Conservation (phyloP, 2,329 filamentous ascomycete species). For the Trichoderma brevicompactum region DNA sequence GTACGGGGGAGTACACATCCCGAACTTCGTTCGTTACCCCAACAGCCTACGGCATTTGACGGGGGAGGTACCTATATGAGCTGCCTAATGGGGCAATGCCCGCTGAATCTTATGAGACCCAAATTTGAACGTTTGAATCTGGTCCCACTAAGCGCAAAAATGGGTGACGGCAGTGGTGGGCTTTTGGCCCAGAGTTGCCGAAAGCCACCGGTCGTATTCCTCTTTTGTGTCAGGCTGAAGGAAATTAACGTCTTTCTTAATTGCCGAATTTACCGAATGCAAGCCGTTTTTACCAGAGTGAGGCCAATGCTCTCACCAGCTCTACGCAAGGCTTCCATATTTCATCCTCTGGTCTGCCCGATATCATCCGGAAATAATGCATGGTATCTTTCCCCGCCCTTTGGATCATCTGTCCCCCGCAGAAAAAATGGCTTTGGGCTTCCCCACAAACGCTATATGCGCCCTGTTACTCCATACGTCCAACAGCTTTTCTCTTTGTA, state of each 20-base stretch:
- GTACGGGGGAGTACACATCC: not conserved
- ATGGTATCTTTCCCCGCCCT: conserved; percentile 11
- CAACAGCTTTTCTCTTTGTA: not conserved
- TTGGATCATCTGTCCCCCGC: not conserved
- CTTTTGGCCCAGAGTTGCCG: not conserved
- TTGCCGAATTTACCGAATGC: not conserved
- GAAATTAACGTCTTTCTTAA: not conserved
- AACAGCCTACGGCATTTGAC: not conserved
- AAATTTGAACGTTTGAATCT: not conserved
- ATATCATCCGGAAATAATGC: not conserved
- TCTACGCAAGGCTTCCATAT: not conserved
- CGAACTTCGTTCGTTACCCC: not conserved
- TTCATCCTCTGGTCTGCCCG: not conserved
- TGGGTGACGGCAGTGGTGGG: conserved; percentile 8
- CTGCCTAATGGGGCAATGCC: conserved; percentile 18
- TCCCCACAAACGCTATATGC: not conserved
- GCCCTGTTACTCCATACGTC: not conserved
- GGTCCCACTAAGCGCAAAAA: not conserved
- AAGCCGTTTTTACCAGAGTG: not conserved
- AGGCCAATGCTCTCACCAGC: not conserved
- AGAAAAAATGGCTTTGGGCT: not conserved
- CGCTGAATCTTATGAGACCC: not conserved
- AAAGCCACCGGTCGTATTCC: not conserved
- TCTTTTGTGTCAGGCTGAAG: not conserved
- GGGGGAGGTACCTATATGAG: not conserved